Percentiles rank a stretch among this genome's conserved stretches.
phyloP scores from a whole-genome alignment of 768 basidiomycete genomes.

The Cystobasidium onofrii region DNA sequence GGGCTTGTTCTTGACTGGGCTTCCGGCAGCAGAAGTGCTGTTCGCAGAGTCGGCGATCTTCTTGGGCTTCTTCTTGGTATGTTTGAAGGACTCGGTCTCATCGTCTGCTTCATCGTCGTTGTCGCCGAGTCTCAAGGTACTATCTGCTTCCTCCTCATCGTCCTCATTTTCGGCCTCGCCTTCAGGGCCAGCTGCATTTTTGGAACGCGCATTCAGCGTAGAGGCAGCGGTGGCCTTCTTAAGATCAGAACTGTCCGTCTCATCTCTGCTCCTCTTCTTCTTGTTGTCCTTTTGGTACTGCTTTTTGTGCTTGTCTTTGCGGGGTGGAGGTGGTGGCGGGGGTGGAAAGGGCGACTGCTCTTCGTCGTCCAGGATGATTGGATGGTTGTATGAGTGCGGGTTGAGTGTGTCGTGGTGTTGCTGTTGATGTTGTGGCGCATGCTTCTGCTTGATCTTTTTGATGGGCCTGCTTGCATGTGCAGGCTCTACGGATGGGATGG shows the following conservation, averaged over 20 bases:
- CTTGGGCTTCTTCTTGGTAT: constrained; percentile 17
- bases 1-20: neutral
- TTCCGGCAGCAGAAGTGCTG: neutral
- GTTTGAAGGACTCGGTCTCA: neutral
- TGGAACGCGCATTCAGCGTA: neutral
- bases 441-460: neutral
- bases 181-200: neutral
- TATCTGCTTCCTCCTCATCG: constrained; percentile 18
- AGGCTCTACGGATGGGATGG: neutral
- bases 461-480: neutral
- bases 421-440: neutral
- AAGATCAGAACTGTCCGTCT: neutral
- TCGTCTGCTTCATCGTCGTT: constrained; percentile 2
- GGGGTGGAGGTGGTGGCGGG: constrained; percentile 8
- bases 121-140: neutral
- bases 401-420: neutral
- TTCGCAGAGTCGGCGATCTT: neutral
- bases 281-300: constrained; percentile 17
- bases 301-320: constrained; percentile 19
- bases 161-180: neutral
- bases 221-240: neutral
- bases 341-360: neutral
- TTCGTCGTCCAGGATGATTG: constrained; percentile 6
- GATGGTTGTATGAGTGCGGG: neutral
- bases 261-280: neutral